phyloP scores from a whole-genome alignment of 1,284 basidiomycete species.

The Ustilago sp. region DNA sequence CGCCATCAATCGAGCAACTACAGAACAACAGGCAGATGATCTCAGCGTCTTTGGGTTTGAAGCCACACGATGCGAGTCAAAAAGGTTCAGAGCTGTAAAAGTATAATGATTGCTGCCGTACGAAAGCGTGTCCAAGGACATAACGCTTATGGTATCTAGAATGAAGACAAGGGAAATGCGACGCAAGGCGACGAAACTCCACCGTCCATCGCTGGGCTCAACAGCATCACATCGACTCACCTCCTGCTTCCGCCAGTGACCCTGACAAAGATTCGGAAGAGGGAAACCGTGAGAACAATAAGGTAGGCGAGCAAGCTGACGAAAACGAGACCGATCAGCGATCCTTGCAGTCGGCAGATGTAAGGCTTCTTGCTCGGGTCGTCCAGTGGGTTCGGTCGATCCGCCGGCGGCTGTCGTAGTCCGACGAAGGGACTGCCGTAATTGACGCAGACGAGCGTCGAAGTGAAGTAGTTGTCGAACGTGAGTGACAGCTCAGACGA shows the following conservation, averaged over 20 bases:
- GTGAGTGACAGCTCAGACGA: conserved; percentile 86
- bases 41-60: neutral
- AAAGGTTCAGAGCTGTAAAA: neutral
- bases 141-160: neutral
- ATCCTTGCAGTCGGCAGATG: conserved; percentile 73
- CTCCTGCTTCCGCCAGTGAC: conserved; percentile 41
- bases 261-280: conserved; percentile 63
- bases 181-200: neutral
- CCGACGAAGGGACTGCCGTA: conserved; percentile 72
- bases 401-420: conserved; percentile 72
- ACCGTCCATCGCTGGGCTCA: neutral
- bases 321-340: conserved; percentile 72
- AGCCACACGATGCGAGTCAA: neutral
- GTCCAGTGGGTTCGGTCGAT: conserved; percentile 51
- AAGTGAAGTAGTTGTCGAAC: conserved; percentile 92
- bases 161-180: neutral
- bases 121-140: neutral
- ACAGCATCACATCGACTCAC: neutral
- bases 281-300: conserved; percentile 62
- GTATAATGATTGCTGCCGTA: neutral
- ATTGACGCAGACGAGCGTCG: conserved; percentile 77
- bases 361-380: conserved; percentile 70
- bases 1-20: no score
- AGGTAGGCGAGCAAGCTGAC: conserved; percentile 70
- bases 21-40: neutral